A percentile compares a stretch with the other conserved stretches of the same genome.
Evolutionary conservation across 352 stramenopile genomes (phyloP).

Genomic region (Pythium pectinolyticum): DNA sequence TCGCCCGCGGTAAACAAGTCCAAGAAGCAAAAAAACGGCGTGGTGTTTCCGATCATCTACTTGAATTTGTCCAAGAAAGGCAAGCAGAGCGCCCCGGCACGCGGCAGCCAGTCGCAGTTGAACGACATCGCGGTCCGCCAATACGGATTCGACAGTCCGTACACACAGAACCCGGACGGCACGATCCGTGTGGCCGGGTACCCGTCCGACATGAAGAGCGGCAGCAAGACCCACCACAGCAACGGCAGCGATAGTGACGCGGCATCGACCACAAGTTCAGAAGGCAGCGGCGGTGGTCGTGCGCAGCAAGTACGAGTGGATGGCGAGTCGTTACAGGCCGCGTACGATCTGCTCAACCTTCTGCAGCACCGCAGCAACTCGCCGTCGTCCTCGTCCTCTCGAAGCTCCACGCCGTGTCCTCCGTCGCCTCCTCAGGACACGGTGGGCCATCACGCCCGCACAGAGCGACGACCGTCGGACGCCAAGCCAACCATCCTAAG

Average conservation of each 20-base stretch:
- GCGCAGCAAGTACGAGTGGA: constrained; percentile 48
- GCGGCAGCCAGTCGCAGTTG: not conserved
- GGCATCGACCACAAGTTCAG: constrained; percentile 18
- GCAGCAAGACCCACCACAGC: constrained; percentile 8
- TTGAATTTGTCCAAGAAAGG: constrained; percentile 74
- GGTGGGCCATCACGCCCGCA: not conserved
- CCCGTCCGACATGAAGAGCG: no score
- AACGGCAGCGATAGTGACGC: constrained; percentile 20
- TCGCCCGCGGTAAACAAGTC: constrained; percentile 37
- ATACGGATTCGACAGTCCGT: constrained; percentile 13
- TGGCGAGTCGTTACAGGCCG: constrained; percentile 66
- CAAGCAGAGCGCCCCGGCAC: constrained; percentile 30
- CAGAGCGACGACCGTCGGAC: not conserved
- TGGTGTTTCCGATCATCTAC: constrained; percentile 78
- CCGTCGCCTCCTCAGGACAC: no score
- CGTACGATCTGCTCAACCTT: constrained; percentile 68
- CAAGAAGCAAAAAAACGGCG: constrained; percentile 50
- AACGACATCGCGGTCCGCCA: constrained; percentile 14
- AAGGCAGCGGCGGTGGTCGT: constrained; percentile 24
- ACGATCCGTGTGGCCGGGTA: constrained; percentile 16
- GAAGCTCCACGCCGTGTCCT: constrained; percentile 16
- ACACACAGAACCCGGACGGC: constrained; percentile 18
- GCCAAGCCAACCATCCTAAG: constrained; percentile 26
- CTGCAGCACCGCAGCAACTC: constrained; percentile 31
- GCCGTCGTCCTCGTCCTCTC: constrained; percentile 12